These are phyloP conservation scores for Fusarium sp. DNA, from an alignment of 2,329 filamentous ascomycete genomes.

Conservation along the genomic window DNA sequence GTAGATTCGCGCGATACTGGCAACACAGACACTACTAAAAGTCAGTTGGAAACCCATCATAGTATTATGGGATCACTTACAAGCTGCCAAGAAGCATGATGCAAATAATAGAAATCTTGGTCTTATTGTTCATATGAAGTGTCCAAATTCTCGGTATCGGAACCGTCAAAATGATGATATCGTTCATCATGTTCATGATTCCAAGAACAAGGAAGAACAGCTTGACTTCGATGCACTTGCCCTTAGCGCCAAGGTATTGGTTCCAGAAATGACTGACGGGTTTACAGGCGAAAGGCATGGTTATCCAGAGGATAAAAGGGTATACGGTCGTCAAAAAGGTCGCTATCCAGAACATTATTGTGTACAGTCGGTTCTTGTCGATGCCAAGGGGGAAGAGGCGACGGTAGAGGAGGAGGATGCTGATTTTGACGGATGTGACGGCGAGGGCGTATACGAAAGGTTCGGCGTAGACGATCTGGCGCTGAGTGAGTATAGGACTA, in stretches of 20 bases:
- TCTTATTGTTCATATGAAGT: conserved; percentile 15
- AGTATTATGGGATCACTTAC: background rate
- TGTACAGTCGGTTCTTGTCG: conserved; percentile 8
- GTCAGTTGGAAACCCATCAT: background rate
- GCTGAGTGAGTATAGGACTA: background rate
- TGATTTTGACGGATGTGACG: conserved; percentile 14
- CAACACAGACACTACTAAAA: background rate
- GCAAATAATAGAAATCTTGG: conserved; percentile 8
- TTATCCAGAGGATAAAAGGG: conserved; percentile 15
- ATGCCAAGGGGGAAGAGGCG: conserved; percentile 14
- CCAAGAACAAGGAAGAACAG: conserved; percentile 14
- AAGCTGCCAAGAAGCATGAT: conserved; percentile 19
- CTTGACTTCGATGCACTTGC: background rate
- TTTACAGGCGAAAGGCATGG: conserved; percentile 1
- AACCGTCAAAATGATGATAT: conserved; percentile 5
- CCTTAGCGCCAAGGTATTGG: background rate
- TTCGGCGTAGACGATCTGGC: conserved; percentile 3
- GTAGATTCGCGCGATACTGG: conserved; percentile 5
- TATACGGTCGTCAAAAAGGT: background rate
- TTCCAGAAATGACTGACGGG: conserved; percentile 19
- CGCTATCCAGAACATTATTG: conserved; percentile 6
- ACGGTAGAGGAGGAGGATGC: conserved; percentile 13
- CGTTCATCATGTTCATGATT: conserved; percentile 20
- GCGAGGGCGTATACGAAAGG: conserved; percentile 16
- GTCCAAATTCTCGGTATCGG: conserved; percentile 14